A percentile compares a stretch with the other conserved stretches of the same genome.
Conservation (phyloP, 164 flowering plant species). For the Kalanchoe fedtschenkoi region DNA sequence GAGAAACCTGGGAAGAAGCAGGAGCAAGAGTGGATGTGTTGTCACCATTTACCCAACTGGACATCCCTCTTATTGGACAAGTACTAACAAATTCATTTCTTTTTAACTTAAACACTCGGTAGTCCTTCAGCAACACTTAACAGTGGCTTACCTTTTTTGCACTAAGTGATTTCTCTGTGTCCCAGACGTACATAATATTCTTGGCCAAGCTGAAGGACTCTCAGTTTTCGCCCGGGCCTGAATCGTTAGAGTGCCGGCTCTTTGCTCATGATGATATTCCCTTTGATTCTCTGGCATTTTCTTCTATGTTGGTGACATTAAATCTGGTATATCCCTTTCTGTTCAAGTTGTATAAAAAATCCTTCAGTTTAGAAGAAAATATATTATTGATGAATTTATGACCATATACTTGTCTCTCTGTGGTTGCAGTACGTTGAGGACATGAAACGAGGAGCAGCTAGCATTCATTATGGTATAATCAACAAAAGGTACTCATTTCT, state of each 20-base stretch:
- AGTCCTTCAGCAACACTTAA: neutral
- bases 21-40: slow-evolving; percentile 77
- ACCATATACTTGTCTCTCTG: neutral
- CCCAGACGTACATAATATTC: slow-evolving; percentile 83
- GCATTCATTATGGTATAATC: slow-evolving; percentile 80
- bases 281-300: slow-evolving; percentile 82
- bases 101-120: slow-evolving; percentile 2
- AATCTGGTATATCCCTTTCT: slow-evolving; percentile 45
- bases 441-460: slow-evolving; percentile 46
- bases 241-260: slow-evolving; percentile 78
- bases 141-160: neutral
- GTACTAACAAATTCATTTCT: slow-evolving; percentile 26
- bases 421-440: slow-evolving; percentile 70
- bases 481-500: slow-evolving; percentile 55
- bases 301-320: slow-evolving; percentile 77
- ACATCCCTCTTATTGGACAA: slow-evolving; percentile 92
- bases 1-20: slow-evolving; percentile 97
- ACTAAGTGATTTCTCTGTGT: neutral
- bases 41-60: slow-evolving; percentile 86
- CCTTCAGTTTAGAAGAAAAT: neutral
- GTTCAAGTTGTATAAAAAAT: neutral
- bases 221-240: slow-evolving; percentile 83
- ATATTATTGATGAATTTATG: neutral
- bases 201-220: slow-evolving; percentile 69
- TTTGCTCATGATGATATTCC: slow-evolving; percentile 79